Percentiles rank a stretch among this genome's conserved stretches.
phyloP scores from a whole-genome alignment of 75 land plant species.

The Isoetes taiwanensis region DNA sequence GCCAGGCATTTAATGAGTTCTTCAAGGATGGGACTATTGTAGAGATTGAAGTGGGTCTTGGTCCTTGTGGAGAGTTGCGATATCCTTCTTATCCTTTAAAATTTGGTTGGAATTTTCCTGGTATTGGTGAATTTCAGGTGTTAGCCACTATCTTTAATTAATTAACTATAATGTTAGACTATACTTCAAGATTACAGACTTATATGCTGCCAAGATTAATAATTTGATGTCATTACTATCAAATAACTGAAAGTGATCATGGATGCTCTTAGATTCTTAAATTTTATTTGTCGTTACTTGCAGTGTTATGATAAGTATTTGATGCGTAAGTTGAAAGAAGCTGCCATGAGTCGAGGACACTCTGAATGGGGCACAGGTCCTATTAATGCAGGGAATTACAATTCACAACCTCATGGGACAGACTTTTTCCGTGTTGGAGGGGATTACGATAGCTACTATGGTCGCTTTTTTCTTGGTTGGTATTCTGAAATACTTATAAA shows the following conservation, averaged over 20 bases:
- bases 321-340: conserved; percentile 44
- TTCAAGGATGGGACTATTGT: conserved; percentile 67
- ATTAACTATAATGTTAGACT: no score
- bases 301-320: conserved; percentile 96
- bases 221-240: no score
- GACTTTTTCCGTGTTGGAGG: conserved; percentile 95
- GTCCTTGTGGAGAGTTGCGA: conserved; percentile 92
- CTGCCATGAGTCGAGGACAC: conserved; percentile 81
- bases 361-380: conserved; percentile 75
- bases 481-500: conserved; percentile 70
- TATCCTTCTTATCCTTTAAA: conserved; percentile 90
- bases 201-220: no score
- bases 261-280: no score
- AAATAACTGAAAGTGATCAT: no score
- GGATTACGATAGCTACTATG: conserved; percentile 96
- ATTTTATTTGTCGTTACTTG: no score
- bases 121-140: conserved; percentile 98
- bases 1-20: conserved; percentile 68
- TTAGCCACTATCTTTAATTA: no score
- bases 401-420: conserved; percentile 79
- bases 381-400: conserved; percentile 75
- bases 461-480: conserved; percentile 90
- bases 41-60: conserved; percentile 78
- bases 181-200: no score
- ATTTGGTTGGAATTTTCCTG: conserved; percentile 93